Conservation (phyloP, 1,284 basidiomycete species). For the Cutaneotrichosporon sp. region DNA sequence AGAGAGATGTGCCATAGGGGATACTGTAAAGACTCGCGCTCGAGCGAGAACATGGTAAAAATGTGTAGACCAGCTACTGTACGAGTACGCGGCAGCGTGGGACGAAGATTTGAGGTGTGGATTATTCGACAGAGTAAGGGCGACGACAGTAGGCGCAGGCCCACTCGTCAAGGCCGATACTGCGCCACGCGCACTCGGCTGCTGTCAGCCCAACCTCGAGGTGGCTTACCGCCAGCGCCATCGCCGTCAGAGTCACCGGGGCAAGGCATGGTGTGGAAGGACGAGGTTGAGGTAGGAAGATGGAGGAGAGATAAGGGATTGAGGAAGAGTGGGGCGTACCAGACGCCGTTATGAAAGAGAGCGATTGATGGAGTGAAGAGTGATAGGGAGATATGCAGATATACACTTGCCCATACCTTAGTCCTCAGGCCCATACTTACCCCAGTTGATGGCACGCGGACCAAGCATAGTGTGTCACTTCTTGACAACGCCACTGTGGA, state of each 20-base stretch:
- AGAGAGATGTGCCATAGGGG: not conserved
- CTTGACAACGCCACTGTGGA: not conserved
- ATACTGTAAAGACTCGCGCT: not conserved
- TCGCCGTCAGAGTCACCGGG: not conserved
- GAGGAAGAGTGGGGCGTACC: not conserved
- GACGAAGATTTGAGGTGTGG: not conserved
- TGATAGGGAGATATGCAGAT: not conserved
- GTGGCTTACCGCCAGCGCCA: not conserved
- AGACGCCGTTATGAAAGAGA: not conserved
- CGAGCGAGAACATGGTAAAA: not conserved
- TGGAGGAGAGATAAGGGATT: not conserved
- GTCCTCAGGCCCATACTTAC: not conserved
- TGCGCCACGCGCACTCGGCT: constrained; percentile 3
- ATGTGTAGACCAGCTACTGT: not conserved
- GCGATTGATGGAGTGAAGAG: not conserved
- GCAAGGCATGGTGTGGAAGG: not conserved
- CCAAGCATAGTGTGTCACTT: not conserved
- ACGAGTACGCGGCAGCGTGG: not conserved
- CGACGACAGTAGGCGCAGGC: constrained; percentile 3
- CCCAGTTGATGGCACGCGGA: not conserved
- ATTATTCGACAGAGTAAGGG: not conserved
- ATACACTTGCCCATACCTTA: not conserved
- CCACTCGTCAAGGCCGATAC: not conserved
- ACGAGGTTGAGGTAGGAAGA: not conserved
- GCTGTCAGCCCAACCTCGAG: not conserved